phyloP scores from a whole-genome alignment of 2,329 filamentous ascomycete genomes.

The Neurospora sp. region DNA sequence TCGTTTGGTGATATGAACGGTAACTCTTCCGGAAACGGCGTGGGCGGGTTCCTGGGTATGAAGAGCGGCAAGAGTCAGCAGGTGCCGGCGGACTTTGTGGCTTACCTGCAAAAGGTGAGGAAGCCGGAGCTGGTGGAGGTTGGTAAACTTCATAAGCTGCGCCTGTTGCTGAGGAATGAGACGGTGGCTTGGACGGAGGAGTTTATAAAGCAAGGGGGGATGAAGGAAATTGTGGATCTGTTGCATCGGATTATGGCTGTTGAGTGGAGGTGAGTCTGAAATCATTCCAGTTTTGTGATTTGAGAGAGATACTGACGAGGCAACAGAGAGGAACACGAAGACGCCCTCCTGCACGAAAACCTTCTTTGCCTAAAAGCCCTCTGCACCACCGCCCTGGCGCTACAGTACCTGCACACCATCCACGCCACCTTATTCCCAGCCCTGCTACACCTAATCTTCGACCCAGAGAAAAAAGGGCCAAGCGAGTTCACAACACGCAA shows the following conservation, averaged over 20 bases:
- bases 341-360: slow-evolving; percentile 82
- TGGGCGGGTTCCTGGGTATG: slow-evolving; percentile 48
- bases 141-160: slow-evolving; percentile 88
- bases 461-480: slow-evolving; percentile 95
- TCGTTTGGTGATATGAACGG: slow-evolving; percentile 37
- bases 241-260: slow-evolving; percentile 89
- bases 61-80: slow-evolving; percentile 58
- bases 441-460: slow-evolving; percentile 80
- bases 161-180: slow-evolving; percentile 83
- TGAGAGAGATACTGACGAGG: slow-evolving; percentile 12
- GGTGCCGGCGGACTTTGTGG: slow-evolving; percentile 73
- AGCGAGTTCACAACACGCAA: slow-evolving; percentile 91
- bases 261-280: slow-evolving; percentile 70
- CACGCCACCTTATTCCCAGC: slow-evolving; percentile 77
- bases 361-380: slow-evolving; percentile 89
- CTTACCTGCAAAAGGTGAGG: slow-evolving; percentile 70
- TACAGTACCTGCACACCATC: slow-evolving; percentile 71
- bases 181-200: slow-evolving; percentile 91
- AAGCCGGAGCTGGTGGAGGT: slow-evolving; percentile 81
- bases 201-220: slow-evolving; percentile 81
- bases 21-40: slow-evolving; percentile 8
- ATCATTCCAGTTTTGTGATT: neutral
- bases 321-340: slow-evolving; percentile 83
- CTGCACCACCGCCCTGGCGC: slow-evolving; percentile 79
- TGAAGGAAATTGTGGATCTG: slow-evolving; percentile 80